Conservation (phyloP, 2,329 filamentous ascomycete species). For the Emergomyces orientalis region DNA sequence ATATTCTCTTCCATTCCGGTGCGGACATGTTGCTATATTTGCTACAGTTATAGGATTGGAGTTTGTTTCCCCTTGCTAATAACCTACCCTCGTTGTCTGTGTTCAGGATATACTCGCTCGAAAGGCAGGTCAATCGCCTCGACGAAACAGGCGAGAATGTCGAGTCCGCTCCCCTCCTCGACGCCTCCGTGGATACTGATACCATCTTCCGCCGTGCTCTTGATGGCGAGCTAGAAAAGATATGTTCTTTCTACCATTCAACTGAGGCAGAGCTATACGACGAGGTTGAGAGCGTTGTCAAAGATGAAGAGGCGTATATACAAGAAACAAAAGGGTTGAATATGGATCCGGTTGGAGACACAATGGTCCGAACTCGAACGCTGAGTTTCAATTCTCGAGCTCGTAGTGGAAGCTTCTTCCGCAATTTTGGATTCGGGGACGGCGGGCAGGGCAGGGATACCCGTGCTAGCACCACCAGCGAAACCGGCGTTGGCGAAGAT, state of each 20-base stretch:
- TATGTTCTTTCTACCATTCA: constrained; percentile 76
- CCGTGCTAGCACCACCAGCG: constrained; percentile 33
- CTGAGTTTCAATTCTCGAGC: constrained; percentile 34
- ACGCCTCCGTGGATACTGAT: constrained; percentile 62
- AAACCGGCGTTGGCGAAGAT: constrained; percentile 46
- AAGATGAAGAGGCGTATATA: constrained; percentile 62
- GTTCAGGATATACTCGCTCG: constrained; percentile 80
- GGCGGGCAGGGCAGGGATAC: constrained; percentile 16
- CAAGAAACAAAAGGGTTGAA: constrained; percentile 43
- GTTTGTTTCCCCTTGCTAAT: neutral
- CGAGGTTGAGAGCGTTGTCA: constrained; percentile 67
- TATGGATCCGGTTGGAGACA: constrained; percentile 36
- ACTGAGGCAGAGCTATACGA: constrained; percentile 83
- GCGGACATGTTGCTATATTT: neutral
- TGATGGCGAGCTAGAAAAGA: constrained; percentile 86
- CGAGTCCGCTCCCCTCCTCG: constrained; percentile 76
- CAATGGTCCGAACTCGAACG: constrained; percentile 34
- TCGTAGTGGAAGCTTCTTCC: constrained; percentile 45
- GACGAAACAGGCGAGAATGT: constrained; percentile 54
- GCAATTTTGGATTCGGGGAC: constrained; percentile 39
- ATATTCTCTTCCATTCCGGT: neutral
- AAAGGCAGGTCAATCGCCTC: constrained; percentile 65
- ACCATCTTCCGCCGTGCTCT: constrained; percentile 70
- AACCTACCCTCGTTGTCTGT: neutral
- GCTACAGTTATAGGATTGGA: neutral